Percentiles rank a stretch among this genome's conserved stretches.
These are phyloP conservation scores for Geosmithia morbida DNA, from an alignment of 2,329 filamentous ascomycete genomes.

Conservation along the genomic window DNA sequence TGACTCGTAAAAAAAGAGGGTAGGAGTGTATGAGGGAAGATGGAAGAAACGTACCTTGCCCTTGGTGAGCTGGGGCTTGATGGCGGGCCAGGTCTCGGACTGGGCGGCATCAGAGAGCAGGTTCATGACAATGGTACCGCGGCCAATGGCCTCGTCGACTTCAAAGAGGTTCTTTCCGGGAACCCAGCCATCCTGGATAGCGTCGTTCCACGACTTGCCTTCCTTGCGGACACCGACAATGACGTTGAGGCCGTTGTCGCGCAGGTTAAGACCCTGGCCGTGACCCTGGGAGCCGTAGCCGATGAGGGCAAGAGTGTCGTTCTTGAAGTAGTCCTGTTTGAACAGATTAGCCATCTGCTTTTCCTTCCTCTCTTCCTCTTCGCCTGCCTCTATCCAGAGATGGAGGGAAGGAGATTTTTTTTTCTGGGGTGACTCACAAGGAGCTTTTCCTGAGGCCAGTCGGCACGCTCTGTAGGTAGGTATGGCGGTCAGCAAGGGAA, in stretches of 20 bases:
- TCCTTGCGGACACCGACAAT: conserved; percentile 98
- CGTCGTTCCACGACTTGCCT: conserved; percentile 97
- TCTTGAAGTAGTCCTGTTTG: conserved; percentile 90
- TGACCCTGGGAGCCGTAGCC: conserved; percentile 97
- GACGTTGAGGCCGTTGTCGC: conserved; percentile 98
- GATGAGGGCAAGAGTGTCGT: conserved; percentile 97
- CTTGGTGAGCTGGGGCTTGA: conserved; percentile 97
- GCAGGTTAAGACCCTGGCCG: conserved; percentile 98
- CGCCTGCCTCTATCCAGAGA: neutral
- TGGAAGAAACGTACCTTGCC: conserved; percentile 61
- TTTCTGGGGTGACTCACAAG: conserved; percentile 45
- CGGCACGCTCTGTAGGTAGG: conserved; percentile 62
- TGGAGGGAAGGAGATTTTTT: conserved; percentile 4
- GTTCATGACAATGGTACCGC: conserved; percentile 97
- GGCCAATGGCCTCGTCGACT: conserved; percentile 87
- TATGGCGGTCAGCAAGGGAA: neutral
- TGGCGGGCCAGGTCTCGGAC: conserved; percentile 94
- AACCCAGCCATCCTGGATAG: conserved; percentile 92
- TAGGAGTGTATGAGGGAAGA: no score
- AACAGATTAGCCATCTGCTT: neutral
- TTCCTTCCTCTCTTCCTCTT: neutral
- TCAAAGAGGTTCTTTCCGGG: conserved; percentile 98
- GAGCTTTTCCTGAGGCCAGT: conserved; percentile 98
- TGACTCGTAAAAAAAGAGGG: no score
- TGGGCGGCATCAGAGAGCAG: conserved; percentile 94